Evolutionary conservation across 2,329 filamentous ascomycete genomes (phyloP).

Genomic region (Monosporascus ibericus): DNA sequence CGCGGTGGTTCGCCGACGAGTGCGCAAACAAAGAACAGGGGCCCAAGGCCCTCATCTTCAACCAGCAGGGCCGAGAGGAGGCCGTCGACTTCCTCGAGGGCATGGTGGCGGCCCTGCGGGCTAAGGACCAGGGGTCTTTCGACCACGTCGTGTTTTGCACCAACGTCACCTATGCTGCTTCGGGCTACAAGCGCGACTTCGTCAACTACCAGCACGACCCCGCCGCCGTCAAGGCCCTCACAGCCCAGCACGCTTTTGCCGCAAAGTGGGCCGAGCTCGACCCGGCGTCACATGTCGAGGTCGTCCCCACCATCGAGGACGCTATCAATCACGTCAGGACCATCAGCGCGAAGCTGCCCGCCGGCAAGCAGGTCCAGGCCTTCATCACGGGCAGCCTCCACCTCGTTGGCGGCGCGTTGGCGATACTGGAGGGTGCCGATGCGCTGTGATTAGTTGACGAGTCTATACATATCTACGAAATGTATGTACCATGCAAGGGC

Average conservation of each 20-base stretch:
- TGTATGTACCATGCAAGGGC: not conserved
- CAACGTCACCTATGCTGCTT: constrained; percentile 55
- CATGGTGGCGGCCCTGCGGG: constrained; percentile 32
- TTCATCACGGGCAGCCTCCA: constrained; percentile 59
- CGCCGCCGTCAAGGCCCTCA: constrained; percentile 44
- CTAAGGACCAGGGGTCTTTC: constrained; percentile 40
- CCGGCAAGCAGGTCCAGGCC: constrained; percentile 35
- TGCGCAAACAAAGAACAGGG: constrained; percentile 16
- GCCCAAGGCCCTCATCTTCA: constrained; percentile 68
- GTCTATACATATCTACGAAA: not conserved
- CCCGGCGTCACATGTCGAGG: constrained; percentile 36
- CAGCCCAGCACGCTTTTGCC: constrained; percentile 46
- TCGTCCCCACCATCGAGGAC: constrained; percentile 49
- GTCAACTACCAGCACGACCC: constrained; percentile 50
- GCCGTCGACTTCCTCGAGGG: constrained; percentile 47
- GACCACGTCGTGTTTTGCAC: constrained; percentile 77
- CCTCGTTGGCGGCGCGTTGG: constrained; percentile 51
- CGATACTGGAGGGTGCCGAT: constrained; percentile 41
- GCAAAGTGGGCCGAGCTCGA: constrained; percentile 45
- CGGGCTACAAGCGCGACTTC: constrained; percentile 50
- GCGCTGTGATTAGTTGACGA: constrained; percentile 25
- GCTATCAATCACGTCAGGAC: constrained; percentile 42
- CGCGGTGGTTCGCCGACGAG: constrained; percentile 69
- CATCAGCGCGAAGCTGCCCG: constrained; percentile 23
- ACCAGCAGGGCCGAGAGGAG: constrained; percentile 63